Evolutionary conservation across 2,329 filamentous ascomycete species (phyloP).

Genomic region (Elsinoe australis): DNA sequence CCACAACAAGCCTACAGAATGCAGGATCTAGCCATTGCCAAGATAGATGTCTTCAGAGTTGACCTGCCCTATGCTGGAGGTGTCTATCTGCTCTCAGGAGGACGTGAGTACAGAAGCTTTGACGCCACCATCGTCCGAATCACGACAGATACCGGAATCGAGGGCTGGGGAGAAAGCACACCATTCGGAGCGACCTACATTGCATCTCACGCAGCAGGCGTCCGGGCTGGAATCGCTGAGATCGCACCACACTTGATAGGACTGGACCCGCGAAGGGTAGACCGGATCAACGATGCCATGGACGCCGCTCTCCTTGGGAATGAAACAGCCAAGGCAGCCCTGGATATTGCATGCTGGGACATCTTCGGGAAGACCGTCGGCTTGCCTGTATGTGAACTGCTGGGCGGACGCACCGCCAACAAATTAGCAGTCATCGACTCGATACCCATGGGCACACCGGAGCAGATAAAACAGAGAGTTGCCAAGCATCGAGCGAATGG

Average conservation of each 20-base stretch:
- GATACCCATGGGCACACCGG: conserved; percentile 17
- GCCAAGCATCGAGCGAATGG: conserved; percentile 18
- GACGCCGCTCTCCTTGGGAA: conserved; percentile 24
- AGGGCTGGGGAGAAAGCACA: conserved; percentile 28
- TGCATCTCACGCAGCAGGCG: conserved; percentile 24
- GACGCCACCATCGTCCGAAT: conserved; percentile 27
- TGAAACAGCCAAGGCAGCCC: conserved; percentile 24
- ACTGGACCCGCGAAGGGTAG: conserved; percentile 25
- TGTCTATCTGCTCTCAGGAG: conserved; percentile 21
- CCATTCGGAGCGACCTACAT: conserved; percentile 24
- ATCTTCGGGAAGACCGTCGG: conserved; percentile 25
- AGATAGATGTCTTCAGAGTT: conserved; percentile 25
- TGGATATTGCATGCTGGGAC: conserved; percentile 25
- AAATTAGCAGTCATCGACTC: conserved; percentile 20
- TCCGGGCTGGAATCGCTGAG: conserved; percentile 25
- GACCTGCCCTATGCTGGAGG: conserved; percentile 24
- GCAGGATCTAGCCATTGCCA: background rate
- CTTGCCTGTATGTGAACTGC: conserved; percentile 24
- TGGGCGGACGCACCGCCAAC: conserved; percentile 24
- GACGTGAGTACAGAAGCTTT: conserved; percentile 23
- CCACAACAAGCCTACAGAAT: background rate
- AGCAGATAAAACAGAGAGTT: conserved; percentile 17
- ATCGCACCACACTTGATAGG: conserved; percentile 25
- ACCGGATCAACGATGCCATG: conserved; percentile 29
- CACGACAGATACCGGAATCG: conserved; percentile 23